These are phyloP conservation scores for Thelephora aurantiotincta DNA, from an alignment of 768 basidiomycete species.

Conservation along the genomic window DNA sequence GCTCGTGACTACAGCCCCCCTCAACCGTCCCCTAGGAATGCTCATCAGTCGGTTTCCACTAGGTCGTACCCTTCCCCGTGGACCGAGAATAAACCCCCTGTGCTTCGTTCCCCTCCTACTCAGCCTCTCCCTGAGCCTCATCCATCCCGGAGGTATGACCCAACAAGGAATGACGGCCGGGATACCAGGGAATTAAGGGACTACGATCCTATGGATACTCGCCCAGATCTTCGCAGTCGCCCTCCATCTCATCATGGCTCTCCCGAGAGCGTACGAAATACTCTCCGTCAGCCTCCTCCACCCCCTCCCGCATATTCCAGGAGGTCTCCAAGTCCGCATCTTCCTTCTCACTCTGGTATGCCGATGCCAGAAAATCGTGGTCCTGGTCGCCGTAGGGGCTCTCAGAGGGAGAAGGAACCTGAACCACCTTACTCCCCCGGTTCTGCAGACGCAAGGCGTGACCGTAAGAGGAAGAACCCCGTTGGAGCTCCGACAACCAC, in stretches of 20 bases:
- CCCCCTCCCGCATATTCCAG: background rate
- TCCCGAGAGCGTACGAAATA: background rate
- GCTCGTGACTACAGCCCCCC: conserved; percentile 16
- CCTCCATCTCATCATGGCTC: conserved; percentile 5
- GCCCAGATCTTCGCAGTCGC: conserved; percentile 13
- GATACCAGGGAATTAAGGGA: background rate
- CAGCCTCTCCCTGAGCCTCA: background rate
- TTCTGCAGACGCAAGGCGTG: conserved; percentile 29
- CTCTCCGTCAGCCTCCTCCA: background rate
- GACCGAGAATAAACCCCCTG: background rate
- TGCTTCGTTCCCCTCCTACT: background rate
- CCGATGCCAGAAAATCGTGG: too few species aligned
- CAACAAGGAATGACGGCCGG: background rate
- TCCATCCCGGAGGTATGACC: background rate
- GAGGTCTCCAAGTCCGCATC: background rate
- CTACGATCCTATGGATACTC: background rate
- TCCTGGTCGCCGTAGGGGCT: too few species aligned
- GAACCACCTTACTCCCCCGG: background rate
- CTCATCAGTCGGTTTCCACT: conserved; percentile 23
- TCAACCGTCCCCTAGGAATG: conserved; percentile 43
- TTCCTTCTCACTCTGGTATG: background rate
- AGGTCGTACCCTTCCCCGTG: conserved; percentile 7
- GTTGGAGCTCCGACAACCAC: conserved; percentile 18
- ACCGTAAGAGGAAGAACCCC: conserved; percentile 34
- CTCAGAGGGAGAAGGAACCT: background rate